These are phyloP conservation scores for Acrocalymma vagum DNA, from an alignment of 2,329 filamentous ascomycete species.

Conservation along the genomic window DNA sequence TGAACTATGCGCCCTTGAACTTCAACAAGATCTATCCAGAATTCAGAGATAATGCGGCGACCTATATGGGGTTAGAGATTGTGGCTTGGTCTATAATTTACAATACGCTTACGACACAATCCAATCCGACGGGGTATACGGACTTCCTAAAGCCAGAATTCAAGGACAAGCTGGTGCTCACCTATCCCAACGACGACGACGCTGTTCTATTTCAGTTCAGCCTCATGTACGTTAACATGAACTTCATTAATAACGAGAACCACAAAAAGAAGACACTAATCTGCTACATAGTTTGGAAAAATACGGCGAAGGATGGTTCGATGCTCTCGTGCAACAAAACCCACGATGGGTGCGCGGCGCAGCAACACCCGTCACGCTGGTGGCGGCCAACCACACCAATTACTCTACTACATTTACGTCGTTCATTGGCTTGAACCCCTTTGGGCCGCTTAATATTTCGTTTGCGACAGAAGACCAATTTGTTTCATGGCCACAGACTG, in stretches of 20 bases:
- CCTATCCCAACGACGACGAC: slow-evolving; percentile 66
- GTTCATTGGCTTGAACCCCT: neutral
- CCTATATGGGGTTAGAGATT: slow-evolving; percentile 52
- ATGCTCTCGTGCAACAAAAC: slow-evolving; percentile 56
- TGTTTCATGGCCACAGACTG: slow-evolving; percentile 58
- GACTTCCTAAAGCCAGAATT: slow-evolving; percentile 58
- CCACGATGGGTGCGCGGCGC: slow-evolving; percentile 62
- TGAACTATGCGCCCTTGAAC: slow-evolving; percentile 58
- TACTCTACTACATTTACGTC: slow-evolving; percentile 37
- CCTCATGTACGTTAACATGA: slow-evolving; percentile 45
- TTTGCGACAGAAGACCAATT: slow-evolving; percentile 52
- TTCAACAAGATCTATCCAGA: slow-evolving; percentile 53
- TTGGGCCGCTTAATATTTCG: slow-evolving; percentile 16
- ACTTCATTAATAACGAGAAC: neutral
- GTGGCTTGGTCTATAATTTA: slow-evolving; percentile 44
- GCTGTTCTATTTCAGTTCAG: slow-evolving; percentile 60
- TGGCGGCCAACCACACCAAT: too few relatives aligned
- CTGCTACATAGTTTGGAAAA: slow-evolving; percentile 24
- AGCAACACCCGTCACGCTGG: too few relatives aligned
- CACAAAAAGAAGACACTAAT: slow-evolving; percentile 3
- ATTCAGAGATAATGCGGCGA: slow-evolving; percentile 51
- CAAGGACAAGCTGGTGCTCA: slow-evolving; percentile 62
- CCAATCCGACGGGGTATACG: slow-evolving; percentile 47
- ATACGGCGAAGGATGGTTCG: slow-evolving; percentile 56
- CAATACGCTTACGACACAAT: slow-evolving; percentile 37